Evolutionary conservation across 1,139 yeast genomes (phyloP).

Genomic region (Yamadazyma triangularis): DNA sequence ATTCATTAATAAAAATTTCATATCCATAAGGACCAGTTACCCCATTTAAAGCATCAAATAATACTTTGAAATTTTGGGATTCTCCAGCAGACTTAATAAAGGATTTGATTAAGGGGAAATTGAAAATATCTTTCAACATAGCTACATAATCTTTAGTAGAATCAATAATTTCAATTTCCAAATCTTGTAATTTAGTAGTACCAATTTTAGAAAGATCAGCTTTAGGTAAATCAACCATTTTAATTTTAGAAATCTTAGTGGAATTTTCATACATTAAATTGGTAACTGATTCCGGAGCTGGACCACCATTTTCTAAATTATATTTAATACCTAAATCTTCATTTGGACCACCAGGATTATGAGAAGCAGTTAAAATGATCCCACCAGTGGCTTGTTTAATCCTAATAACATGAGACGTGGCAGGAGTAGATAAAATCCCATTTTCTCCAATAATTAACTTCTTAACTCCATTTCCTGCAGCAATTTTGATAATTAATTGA

Average conservation of each 20-base stretch:
- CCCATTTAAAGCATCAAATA: constrained; percentile 91
- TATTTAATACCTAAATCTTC: constrained; percentile 95
- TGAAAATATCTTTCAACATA: constrained; percentile 82
- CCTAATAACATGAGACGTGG: constrained; percentile 89
- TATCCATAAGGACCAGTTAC: constrained; percentile 96
- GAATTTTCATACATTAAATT: constrained; percentile 77
- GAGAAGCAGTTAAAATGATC: constrained; percentile 92
- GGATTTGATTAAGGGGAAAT: constrained; percentile 72
- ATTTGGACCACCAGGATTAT: constrained; percentile 97
- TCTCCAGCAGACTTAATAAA: constrained; percentile 45
- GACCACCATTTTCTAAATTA: constrained; percentile 94
- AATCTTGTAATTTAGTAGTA: constrained; percentile 42
- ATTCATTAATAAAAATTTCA: constrained; percentile 77
- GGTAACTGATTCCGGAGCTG: constrained; percentile 97
- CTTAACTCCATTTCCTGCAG: constrained; percentile 87
- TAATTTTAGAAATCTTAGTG: constrained; percentile 54
- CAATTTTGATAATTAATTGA: constrained; percentile 74
- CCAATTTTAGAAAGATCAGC: constrained; percentile 66
- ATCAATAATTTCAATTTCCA: constrained; percentile 77
- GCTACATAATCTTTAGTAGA: constrained; percentile 73
- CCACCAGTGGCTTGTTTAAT: constrained; percentile 84
- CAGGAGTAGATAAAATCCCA: constrained; percentile 92
- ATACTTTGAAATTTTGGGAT: constrained; percentile 56
- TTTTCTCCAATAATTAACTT: constrained; percentile 83
- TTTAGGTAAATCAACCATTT: constrained; percentile 50